phyloP scores from a whole-genome alignment of 2,329 filamentous ascomycete genomes.

The Elsinoe fawcettii region DNA sequence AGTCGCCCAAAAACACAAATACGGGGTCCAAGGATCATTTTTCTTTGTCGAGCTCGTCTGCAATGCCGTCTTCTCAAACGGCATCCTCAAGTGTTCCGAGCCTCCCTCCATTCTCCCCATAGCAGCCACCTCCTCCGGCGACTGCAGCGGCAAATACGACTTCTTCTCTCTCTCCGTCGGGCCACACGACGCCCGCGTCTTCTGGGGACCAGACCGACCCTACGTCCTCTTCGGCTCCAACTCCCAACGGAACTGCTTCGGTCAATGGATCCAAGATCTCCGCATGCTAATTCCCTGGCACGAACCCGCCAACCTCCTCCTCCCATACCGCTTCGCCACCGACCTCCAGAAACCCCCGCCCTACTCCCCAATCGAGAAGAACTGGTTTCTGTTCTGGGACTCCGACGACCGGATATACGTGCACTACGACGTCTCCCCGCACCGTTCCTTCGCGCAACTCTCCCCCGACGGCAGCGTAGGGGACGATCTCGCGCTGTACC shows the following conservation, averaged over 20 bases:
- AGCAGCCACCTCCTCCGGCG: constrained; percentile 36
- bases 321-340: constrained; percentile 37
- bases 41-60: constrained; percentile 40
- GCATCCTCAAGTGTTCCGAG: constrained; percentile 37
- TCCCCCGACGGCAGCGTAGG: constrained; percentile 40
- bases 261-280: constrained; percentile 51
- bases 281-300: constrained; percentile 38
- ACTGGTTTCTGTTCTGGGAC: constrained; percentile 58
- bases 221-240: constrained; percentile 51
- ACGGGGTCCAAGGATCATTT: constrained; percentile 23
- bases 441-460: constrained; percentile 44
- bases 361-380: constrained; percentile 48
- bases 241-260: constrained; percentile 48
- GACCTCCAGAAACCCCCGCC: constrained; percentile 47
- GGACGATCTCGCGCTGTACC: constrained; percentile 38
- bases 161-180: constrained; percentile 43
- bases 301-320: constrained; percentile 31
- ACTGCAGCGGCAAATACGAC: constrained; percentile 40
- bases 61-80: constrained; percentile 41
- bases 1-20: constrained; percentile 40
- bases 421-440: constrained; percentile 48
- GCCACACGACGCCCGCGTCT: constrained; percentile 52
- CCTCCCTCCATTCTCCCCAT: constrained; percentile 40
- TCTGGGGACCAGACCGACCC: constrained; percentile 46
- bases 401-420: constrained; percentile 38